A percentile compares a stretch with the other conserved stretches of the same genome.
These are phyloP conservation scores for Yamadazyma membranifaciens DNA, from an alignment of 1,139 yeast species.

Conservation along the genomic window DNA sequence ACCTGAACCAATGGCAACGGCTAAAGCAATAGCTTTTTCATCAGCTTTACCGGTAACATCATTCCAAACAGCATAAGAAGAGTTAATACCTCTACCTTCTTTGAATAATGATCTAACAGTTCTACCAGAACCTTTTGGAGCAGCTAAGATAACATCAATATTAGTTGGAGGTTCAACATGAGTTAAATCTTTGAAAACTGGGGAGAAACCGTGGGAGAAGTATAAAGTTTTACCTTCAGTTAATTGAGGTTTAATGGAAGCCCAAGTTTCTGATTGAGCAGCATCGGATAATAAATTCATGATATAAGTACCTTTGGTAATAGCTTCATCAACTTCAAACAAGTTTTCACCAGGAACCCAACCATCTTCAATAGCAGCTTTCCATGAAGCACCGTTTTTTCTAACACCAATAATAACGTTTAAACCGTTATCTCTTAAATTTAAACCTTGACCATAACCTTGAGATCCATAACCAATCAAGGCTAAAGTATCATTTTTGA, in stretches of 20 bases:
- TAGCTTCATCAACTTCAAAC: slow-evolving; percentile 93
- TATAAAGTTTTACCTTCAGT: slow-evolving; percentile 97
- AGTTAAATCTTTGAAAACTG: slow-evolving; percentile 97
- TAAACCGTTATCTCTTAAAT: slow-evolving; percentile 97
- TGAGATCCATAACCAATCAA: slow-evolving; percentile 99
- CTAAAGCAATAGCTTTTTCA: slow-evolving; percentile 97
- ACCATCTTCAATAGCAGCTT: slow-evolving; percentile 98
- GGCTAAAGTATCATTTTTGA: slow-evolving; percentile 97
- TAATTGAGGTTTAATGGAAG: slow-evolving; percentile 78
- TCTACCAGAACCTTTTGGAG: slow-evolving; percentile 99
- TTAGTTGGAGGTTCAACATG: slow-evolving; percentile 93
- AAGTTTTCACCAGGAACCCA: slow-evolving; percentile 99
- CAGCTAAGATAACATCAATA: slow-evolving; percentile 96
- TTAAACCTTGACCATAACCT: slow-evolving; percentile 99
- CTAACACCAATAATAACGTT: slow-evolving; percentile 98
- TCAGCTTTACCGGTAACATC: slow-evolving; percentile 99
- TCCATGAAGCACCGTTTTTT: slow-evolving; percentile 99
- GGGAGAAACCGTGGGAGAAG: slow-evolving; percentile 99
- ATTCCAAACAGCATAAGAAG: slow-evolving; percentile 99
- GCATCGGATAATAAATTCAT: slow-evolving; percentile 99
- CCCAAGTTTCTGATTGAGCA: slow-evolving; percentile 99
- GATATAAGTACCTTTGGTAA: slow-evolving; percentile 84
- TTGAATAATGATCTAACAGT: slow-evolving; percentile 98
- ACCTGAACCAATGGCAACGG: slow-evolving; percentile 99
- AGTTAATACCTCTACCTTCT: slow-evolving; percentile 99